Evolutionary conservation across 2,329 filamentous ascomycete genomes (phyloP), one percentile per base, ranked within the genome.

Genomic region (Pyrenophora teres): DNA sequence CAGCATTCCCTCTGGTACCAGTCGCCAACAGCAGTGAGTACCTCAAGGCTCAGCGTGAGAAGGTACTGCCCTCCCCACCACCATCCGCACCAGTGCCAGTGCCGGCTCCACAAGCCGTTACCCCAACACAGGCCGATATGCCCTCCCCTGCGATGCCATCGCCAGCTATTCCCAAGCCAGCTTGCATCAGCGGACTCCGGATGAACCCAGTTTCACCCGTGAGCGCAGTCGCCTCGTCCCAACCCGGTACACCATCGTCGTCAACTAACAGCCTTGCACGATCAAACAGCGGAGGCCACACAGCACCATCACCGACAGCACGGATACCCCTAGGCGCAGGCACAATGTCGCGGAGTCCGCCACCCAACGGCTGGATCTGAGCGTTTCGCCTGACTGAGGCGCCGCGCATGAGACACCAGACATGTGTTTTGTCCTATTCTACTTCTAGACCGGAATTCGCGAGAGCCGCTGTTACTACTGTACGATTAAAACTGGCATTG

Each of bases 291-390:
- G 54, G 54, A 30, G 51, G 53, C 40, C 49, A 54, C 33, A 40
- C 55, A 13, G 52, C 56, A 5, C 67, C 57, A 7, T 68, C 66
- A 16, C 69, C 70, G 0, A 71, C 68, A 6, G 68, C 69, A 12
- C 45, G 65, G 31, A 69, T 72, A 41, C 69, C 68, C 6, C 62
- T 70, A 10, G 70, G 70, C 15, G 69, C 65, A n/a, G 70, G 70
- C 15, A 73, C 70, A 6, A 73, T 73, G 68, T 63, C 67, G 40
- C 60, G 71, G 9, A 70, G 60, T 41, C 68, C 69, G 10, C 68
- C 67, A 40, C 64, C 59, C 4, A 67, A 68, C 37, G 71, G 69
- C 41, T 73, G 71, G 70, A 70, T 71, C 56, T 70, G 62, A 69
- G 40, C 33, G 41, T 27, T 48, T 37, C n/a, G 40, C 27, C 30